Percentiles rank a stretch among this genome's conserved stretches.
phyloP scores from a whole-genome alignment of 2,329 filamentous ascomycete genomes.

The Colletotrichum sansevieriae region DNA sequence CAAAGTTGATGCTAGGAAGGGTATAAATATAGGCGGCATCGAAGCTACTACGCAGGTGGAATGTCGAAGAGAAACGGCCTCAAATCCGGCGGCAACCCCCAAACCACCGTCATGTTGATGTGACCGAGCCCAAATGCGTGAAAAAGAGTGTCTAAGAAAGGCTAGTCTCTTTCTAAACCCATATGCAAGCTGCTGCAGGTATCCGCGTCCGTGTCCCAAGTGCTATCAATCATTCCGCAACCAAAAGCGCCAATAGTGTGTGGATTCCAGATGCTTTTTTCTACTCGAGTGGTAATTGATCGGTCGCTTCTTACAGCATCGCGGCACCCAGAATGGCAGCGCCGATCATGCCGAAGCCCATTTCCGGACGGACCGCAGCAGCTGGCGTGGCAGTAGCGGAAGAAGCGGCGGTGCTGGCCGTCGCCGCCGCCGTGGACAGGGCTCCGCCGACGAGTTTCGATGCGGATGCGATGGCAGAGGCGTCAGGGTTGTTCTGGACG shows the following conservation, averaged over 20 bases:
- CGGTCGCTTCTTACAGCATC: neutral
- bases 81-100: neutral
- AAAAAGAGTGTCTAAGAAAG: neutral
- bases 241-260: neutral
- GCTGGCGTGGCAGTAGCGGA: constrained; percentile 8
- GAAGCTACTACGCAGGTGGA: neutral
- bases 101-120: neutral
- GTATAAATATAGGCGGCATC: neutral
- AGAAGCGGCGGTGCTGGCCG: constrained; percentile 9
- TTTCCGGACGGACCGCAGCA: constrained; percentile 8
- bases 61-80: constrained; percentile 5
- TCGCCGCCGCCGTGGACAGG: constrained; percentile 27
- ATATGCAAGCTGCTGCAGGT: neutral
- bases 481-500: constrained; percentile 32
- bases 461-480: constrained; percentile 37
- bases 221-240: neutral
- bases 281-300: too few species aligned
- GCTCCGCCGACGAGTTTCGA: constrained; percentile 38
- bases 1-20: constrained; percentile 9
- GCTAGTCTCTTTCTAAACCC: neutral
- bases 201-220: neutral
- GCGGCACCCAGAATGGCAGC: constrained; percentile 17
- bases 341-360: constrained; percentile 28
- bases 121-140: neutral
- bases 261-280: neutral